phyloP scores from a whole-genome alignment of 23 red algal genomes.

The Cyanidiococcus yangmingshanensis region DNA sequence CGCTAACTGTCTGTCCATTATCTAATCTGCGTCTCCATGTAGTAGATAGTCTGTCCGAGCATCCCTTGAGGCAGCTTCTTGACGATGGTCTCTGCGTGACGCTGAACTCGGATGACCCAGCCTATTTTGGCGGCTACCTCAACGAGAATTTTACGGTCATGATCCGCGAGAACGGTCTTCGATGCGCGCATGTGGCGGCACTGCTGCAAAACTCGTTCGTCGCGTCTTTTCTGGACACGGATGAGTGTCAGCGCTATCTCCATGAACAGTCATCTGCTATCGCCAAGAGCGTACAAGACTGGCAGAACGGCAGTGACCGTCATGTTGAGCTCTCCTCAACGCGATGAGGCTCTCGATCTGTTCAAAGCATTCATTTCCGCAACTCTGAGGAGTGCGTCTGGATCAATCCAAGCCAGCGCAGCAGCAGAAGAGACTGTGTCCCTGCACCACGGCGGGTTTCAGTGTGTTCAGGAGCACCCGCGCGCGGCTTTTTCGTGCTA shows the following conservation, averaged over 20 bases:
- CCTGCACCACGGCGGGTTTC: no score
- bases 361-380: no score
- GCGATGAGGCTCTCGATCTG: no score
- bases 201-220: constrained; percentile 1
- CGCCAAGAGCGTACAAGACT: not conserved
- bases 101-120: constrained; percentile 14
- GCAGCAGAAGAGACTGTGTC: no score
- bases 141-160: constrained; percentile 19
- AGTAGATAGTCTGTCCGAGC: not conserved
- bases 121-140: constrained; percentile 27
- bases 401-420: no score
- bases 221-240: not conserved
- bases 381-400: no score
- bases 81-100: constrained; percentile 15
- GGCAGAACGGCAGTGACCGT: not conserved
- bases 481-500: no score
- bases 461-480: no score
- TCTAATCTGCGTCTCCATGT: constrained; percentile 5
- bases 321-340: no score
- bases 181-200: not conserved
- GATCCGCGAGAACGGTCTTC: not conserved
- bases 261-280: not conserved
- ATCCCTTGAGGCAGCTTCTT: not conserved
- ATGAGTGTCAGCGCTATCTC: not conserved
- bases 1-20: constrained; percentile 19